These are phyloP conservation scores for Hordeum pubiflorum DNA, from an alignment of 202 grass and related monocot species.

Conservation along the genomic window DNA sequence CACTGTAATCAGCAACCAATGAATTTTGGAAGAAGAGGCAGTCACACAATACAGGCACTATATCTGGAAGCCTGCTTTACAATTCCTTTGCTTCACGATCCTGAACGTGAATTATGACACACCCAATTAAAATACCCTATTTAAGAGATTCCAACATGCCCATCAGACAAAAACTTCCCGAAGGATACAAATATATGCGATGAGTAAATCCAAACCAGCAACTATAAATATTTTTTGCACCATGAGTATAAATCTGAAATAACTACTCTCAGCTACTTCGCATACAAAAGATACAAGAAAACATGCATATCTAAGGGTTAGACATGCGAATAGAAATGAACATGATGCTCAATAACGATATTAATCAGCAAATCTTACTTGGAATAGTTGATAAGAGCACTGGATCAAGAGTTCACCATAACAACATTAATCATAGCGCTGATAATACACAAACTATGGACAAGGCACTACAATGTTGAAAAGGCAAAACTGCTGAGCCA, in stretches of 20 bases:
- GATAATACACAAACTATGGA: neutral
- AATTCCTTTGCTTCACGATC: conserved; percentile 76
- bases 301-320: conserved; percentile 2
- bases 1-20: conserved; percentile 49
- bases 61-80: conserved; percentile 70
- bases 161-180: conserved; percentile 52
- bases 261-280: neutral
- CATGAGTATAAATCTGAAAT: conserved; percentile 34
- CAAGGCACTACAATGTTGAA: conserved; percentile 7
- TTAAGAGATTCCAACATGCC: conserved; percentile 86
- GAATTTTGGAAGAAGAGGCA: conserved; percentile 46
- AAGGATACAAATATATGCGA: conserved; percentile 55
- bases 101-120: conserved; percentile 90
- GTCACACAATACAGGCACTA: conserved; percentile 48
- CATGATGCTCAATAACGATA: neutral
- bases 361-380: conserved; percentile 12
- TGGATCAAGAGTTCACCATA: conserved; percentile 14
- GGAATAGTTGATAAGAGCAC: conserved; percentile 11
- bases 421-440: neutral
- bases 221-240: conserved; percentile 8
- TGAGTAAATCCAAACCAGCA: conserved; percentile 42
- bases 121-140: conserved; percentile 94
- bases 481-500: neutral
- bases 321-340: conserved; percentile 14
- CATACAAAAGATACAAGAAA: conserved; percentile 11